Evolutionary conservation across 306 rosid genomes (phyloP).

Genomic region (Boehmeria nivea): DNA sequence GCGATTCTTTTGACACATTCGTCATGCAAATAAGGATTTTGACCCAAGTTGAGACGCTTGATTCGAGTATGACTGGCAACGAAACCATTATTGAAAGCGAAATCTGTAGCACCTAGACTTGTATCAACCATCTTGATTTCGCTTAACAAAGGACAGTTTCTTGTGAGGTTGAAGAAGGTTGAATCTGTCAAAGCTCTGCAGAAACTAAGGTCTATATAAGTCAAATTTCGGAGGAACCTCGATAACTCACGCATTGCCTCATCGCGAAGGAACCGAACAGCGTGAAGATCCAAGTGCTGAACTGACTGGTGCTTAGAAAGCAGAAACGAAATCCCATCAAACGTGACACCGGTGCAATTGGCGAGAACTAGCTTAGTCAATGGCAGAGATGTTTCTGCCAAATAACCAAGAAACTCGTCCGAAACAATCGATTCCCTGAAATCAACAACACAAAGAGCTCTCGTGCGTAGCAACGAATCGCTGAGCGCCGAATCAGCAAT

Average conservation of each 20-base stretch:
- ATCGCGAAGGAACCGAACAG: slow-evolving; percentile 31
- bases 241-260: slow-evolving; percentile 33
- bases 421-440: slow-evolving; percentile 28
- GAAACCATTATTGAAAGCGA: slow-evolving; percentile 1
- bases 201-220: slow-evolving; percentile 36
- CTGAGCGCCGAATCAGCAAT: slow-evolving; percentile 17
- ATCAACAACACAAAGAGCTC: slow-evolving; percentile 34
- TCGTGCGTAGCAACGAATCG: slow-evolving; percentile 25
- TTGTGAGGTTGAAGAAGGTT: slow-evolving; percentile 38
- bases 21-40: slow-evolving; percentile 17
- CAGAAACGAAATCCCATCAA: slow-evolving; percentile 34
- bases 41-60: slow-evolving; percentile 38
- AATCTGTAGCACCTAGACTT: slow-evolving; percentile 8
- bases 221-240: slow-evolving; percentile 30
- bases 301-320: slow-evolving; percentile 31
- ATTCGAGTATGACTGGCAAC: slow-evolving; percentile 24
- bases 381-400: slow-evolving; percentile 49
- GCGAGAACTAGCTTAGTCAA: slow-evolving; percentile 45
- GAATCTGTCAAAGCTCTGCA: slow-evolving; percentile 32
- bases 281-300: slow-evolving; percentile 44
- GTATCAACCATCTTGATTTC: slow-evolving; percentile 45
- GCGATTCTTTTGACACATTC: slow-evolving; percentile 22
- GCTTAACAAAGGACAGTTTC: slow-evolving; percentile 38
- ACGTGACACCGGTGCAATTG: slow-evolving; percentile 25
- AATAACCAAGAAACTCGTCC: slow-evolving; percentile 39